A percentile compares a stretch with the other conserved stretches of the same genome.
phyloP scores from a whole-genome alignment of 441 rosid genomes.

The Capsella rubella region DNA sequence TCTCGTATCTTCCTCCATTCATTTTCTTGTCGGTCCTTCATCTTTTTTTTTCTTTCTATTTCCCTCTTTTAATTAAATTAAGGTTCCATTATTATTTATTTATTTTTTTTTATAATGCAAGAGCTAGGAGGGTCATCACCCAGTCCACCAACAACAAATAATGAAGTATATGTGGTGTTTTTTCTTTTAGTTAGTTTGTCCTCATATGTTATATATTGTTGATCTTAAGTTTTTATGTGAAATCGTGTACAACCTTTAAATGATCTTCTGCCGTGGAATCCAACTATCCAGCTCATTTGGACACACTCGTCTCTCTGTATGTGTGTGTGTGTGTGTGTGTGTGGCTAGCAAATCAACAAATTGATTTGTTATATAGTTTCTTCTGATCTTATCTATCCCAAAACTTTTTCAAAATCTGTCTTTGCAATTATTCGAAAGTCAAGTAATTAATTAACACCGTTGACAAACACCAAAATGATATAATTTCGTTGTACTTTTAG shows the following conservation, averaged over 20 bases:
- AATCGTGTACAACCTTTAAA: neutral
- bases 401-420: neutral
- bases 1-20: constrained; percentile 38
- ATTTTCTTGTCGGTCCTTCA: constrained; percentile 37
- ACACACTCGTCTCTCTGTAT: neutral
- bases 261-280: constrained; percentile 19
- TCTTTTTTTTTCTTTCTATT: too few relatives aligned
- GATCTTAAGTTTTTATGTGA: neutral
- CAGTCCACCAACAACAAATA: constrained; percentile 26
- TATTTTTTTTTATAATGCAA: constrained; percentile 14
- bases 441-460: neutral
- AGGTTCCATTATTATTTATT: constrained; percentile 22
- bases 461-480: neutral
- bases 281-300: neutral
- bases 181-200: constrained; percentile 16
- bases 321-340: constrained; percentile 23
- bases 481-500: neutral
- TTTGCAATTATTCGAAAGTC: neutral
- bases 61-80: too few relatives aligned
- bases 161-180: neutral
- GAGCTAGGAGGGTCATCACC: constrained; percentile 10
- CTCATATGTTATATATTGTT: constrained; percentile 2
- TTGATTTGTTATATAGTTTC: neutral
- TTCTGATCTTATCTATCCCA: neutral
- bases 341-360: constrained; percentile 19